Conservation (phyloP, 2,329 filamentous ascomycete species). For the Fusarium agapanthi region DNA sequence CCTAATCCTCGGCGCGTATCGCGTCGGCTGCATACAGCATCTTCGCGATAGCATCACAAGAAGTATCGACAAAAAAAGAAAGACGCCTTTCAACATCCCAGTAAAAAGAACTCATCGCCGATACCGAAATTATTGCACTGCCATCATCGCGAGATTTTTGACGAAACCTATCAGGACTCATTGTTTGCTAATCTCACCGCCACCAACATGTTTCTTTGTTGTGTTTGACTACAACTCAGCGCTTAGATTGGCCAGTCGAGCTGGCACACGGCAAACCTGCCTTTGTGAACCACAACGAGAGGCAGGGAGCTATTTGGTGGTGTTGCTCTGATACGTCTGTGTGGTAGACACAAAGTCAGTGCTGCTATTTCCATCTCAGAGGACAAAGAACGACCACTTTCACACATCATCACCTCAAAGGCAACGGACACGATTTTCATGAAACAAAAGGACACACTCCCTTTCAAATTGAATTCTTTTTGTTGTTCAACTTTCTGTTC, state of each 20-base stretch:
- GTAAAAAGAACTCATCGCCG: neutral
- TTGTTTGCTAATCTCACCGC: slow-evolving; percentile 17
- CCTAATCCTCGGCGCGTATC: slow-evolving; percentile 49
- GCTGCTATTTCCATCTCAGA: slow-evolving; percentile 34
- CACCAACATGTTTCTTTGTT: slow-evolving; percentile 44
- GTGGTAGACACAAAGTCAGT: slow-evolving; percentile 6
- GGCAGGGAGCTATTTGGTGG: slow-evolving; percentile 4
- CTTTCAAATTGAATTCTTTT: slow-evolving; percentile 11
- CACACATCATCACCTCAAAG: neutral
- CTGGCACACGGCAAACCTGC: slow-evolving; percentile 2
- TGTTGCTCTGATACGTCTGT: slow-evolving; percentile 5
- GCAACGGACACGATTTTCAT: slow-evolving; percentile 25
- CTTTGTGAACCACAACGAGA: slow-evolving; percentile 12
- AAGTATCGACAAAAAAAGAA: slow-evolving; percentile 28
- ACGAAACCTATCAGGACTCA: neutral
- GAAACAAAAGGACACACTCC: slow-evolving; percentile 20
- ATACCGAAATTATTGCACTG: neutral
- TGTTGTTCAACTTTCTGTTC: slow-evolving; percentile 1
- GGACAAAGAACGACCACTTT: slow-evolving; percentile 21
- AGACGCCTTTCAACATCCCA: neutral
- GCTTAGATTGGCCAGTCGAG: slow-evolving; percentile 32
- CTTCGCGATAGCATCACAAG: slow-evolving; percentile 36
- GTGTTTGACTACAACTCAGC: slow-evolving; percentile 23
- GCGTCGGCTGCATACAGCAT: slow-evolving; percentile 42
- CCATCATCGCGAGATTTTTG: neutral